phyloP scores from a whole-genome alignment of 1,284 basidiomycete genomes.

The Ceratobasidium sp. region DNA sequence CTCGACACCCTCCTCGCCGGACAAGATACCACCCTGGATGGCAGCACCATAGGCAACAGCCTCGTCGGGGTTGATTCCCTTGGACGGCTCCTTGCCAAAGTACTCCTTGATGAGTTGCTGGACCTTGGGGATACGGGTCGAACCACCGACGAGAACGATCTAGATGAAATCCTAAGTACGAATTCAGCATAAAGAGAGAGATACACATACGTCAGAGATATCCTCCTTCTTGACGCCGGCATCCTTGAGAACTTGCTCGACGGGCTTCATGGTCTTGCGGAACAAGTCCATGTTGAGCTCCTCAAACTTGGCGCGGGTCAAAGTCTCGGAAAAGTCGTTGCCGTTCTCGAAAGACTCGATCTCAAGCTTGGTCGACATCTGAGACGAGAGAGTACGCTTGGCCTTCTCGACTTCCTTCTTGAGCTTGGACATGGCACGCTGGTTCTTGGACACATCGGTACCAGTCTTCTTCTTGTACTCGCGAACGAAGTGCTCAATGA shows the following conservation, averaged over 20 bases:
- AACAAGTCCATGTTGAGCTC: constrained; percentile 99
- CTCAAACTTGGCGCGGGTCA: constrained; percentile 98
- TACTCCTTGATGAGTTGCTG: constrained; percentile 95
- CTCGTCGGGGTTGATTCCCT: constrained; percentile 95
- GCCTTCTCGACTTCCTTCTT: constrained; percentile 99
- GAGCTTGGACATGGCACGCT: constrained; percentile 93
- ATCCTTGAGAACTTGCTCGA: constrained; percentile 98
- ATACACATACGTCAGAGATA: constrained; percentile 79
- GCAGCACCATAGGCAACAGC: constrained; percentile 97
- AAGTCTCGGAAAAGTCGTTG: constrained; percentile 96
- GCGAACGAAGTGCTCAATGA: constrained; percentile 93
- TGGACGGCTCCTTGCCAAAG: constrained; percentile 94
- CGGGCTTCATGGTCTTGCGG: constrained; percentile 99
- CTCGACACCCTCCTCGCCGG: constrained; percentile 81
- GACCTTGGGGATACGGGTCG: constrained; percentile 98
- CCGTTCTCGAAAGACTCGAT: constrained; percentile 90
- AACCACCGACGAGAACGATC: constrained; percentile 94
- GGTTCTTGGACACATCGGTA: constrained; percentile 86
- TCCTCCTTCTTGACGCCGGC: constrained; percentile 98
- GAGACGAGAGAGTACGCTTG: constrained; percentile 91
- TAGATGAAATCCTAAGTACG: constrained; percentile 44
- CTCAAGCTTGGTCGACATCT: constrained; percentile 75
- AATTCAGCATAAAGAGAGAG: neutral
- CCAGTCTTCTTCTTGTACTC: constrained; percentile 95
- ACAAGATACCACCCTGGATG: constrained; percentile 96